Percentiles rank a stretch among this genome's conserved stretches.
These are phyloP conservation scores for Ophiorrhiza pumila DNA, from an alignment of 257 asterid species.

Conservation along the genomic window DNA sequence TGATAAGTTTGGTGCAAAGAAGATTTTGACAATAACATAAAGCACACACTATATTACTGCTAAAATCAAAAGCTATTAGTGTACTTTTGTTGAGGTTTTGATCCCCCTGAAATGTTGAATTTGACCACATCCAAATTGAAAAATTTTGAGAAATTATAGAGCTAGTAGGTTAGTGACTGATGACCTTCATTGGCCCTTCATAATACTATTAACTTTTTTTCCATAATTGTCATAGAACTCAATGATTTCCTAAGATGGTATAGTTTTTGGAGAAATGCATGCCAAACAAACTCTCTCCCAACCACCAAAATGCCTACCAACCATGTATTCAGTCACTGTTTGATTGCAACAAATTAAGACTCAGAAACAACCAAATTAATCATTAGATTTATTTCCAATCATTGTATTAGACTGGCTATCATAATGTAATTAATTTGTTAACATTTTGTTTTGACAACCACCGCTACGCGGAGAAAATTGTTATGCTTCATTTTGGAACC, in stretches of 20 bases:
- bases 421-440: neutral
- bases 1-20: neutral
- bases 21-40: neutral
- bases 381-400: constrained; percentile 9
- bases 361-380: constrained; percentile 1
- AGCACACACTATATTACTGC: neutral
- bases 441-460: constrained; percentile 2
- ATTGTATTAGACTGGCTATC: constrained; percentile 1
- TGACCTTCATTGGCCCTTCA: neutral
- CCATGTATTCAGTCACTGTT: neutral
- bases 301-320: neutral
- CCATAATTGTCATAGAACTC: neutral
- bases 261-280: neutral
- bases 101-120: neutral
- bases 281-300: neutral
- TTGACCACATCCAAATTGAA: neutral
- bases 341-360: neutral
- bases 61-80: neutral
- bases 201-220: neutral
- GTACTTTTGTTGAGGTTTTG: neutral
- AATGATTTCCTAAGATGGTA: neutral
- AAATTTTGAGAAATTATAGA: neutral
- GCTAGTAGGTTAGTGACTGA: too few relatives aligned
- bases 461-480: constrained; percentile 9
- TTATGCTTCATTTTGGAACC: neutral